Evolutionary conservation across 2,329 filamentous ascomycete species (phyloP), one percentile per base, ranked within the genome.

Genomic region (Chaetomiaceae sp.): DNA sequence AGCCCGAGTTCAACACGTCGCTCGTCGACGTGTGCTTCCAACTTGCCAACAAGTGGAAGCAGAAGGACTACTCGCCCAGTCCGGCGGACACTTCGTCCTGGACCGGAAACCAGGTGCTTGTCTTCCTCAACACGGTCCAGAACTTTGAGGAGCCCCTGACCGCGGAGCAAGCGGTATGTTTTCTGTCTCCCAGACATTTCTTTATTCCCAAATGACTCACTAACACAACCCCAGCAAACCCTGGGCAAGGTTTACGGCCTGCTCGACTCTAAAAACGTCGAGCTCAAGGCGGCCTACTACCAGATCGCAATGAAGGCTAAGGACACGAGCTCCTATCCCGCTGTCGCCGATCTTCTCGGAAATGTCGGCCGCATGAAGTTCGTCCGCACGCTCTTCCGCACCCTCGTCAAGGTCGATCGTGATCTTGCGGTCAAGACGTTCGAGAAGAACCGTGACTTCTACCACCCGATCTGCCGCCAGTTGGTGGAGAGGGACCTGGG

Each of bases 321-420:
- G 51, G 87, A 90, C 61, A 68, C 77, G 45, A 79, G 75, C 51
- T 80, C 86, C 33, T 89, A 92, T 62, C 66, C 81, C 53, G 84
- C 85, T 1, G 82, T 89, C 0, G 83, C 86, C 1, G 81, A 87
- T 52, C 73, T 96, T 49, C 74, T 97, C 34, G 87, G 88, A 27
- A 77, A 78, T 46, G 90, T 96, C 20, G 93, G 93, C 12, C 77
- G 93, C 51, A 97, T 99, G 93, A 97, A 97, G 78, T 97, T 92
- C 68, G 92, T 97, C 53, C 77, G 92, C 42, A 89, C 92, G 19
- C 70, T 97, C 63, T 96, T 86, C 72, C 79, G 86, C 55, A 78
- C 81, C 44, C 72, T 99, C 59, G 85, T 86, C 63, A 82, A 83
- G 66, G 81, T 87, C 34, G 85, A 96, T 70, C 75, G 81, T 41